These are phyloP conservation scores for Cerrena zonata DNA, from an alignment of 1,284 basidiomycete genomes.

Conservation along the genomic window DNA sequence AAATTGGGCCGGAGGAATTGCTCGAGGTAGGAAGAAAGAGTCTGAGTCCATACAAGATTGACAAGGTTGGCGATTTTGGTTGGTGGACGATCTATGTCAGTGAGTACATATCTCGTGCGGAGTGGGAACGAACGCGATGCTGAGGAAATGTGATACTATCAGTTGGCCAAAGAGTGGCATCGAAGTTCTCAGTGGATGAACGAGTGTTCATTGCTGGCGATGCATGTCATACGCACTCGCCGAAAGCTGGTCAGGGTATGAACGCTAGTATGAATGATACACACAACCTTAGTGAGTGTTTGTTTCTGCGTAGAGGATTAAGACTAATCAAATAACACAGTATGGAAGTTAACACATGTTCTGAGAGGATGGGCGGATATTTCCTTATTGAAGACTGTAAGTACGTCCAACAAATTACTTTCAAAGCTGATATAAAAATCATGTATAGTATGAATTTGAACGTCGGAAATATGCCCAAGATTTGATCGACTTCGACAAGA, in stretches of 20 bases:
- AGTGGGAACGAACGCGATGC: too few relatives aligned
- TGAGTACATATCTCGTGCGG: constrained; percentile 18
- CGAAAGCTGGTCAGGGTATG: constrained; percentile 64
- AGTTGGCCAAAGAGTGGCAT: constrained; percentile 75
- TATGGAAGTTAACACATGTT: constrained; percentile 72
- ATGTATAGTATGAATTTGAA: constrained; percentile 59
- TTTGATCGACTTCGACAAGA: constrained; percentile 73
- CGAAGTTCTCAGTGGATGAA: constrained; percentile 56
- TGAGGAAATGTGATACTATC: too few relatives aligned
- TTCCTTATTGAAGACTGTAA: constrained; percentile 63
- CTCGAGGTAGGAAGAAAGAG: background rate
- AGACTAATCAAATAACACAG: constrained; percentile 24
- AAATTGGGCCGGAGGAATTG: background rate
- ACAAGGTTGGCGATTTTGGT: constrained; percentile 43
- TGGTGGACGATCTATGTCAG: constrained; percentile 79
- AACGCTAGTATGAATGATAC: constrained; percentile 52
- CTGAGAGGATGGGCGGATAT: constrained; percentile 62
- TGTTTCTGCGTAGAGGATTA: background rate
- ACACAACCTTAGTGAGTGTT: background rate
- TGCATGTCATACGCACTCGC: constrained; percentile 80
- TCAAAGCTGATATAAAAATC: background rate
- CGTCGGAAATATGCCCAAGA: constrained; percentile 70
- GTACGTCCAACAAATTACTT: constrained; percentile 22
- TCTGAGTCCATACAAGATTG: background rate
- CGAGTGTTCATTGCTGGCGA: constrained; percentile 78